Evolutionary conservation across 2,329 filamentous ascomycete species (phyloP), one percentile per base, ranked within the genome.

Genomic region (Colletotrichum higginsianum): DNA sequence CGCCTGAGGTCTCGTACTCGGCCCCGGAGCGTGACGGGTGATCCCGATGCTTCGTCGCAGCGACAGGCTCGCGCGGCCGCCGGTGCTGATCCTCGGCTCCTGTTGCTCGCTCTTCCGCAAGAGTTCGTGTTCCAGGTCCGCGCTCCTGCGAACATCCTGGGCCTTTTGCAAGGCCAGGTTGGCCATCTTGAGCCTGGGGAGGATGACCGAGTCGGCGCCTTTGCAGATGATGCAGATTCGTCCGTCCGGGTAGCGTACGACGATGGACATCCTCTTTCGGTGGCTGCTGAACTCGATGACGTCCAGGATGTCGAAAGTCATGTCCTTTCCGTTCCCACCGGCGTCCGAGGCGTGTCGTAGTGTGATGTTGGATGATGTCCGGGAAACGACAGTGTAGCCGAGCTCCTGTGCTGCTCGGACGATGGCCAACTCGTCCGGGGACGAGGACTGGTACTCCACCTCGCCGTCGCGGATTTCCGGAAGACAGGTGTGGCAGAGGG

Each of bases 211-310:
- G 80, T 98, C 95, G 4, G 95, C 95, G 8, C 95, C 95, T 80
- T 98, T 98, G 83, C 93, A 96, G 74, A 98, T 91, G 2, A 98
- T 84, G 77, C 92, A 95, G 61, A 97, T 91, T 16, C 92, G 90
- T 2, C 92, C 90, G 76, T 97, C 93, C 0, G 95, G 95, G 79
- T 94, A 95, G n/a, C 93, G 91, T 2, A 98, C 90, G 35, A 98
- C 83, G 52, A 98, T 91, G 0, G 95, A 96, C 95, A 98, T 98
- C 50, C 95, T 89, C 82, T 98, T 98, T 30, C 95, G 88, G 73
- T 92, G 90, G 81, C 94, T 97, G 72, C 93, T 96, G 77, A 98
- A 98, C 78, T 98, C 95, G 70, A 98, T 94, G 4, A 97, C 88
- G 76, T 98, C 94, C 42, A 98, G 82, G 5, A 98, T 88, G 73